Evolutionary conservation across 2,329 filamentous ascomycete species (phyloP), one percentile per base, ranked within the genome.

Genomic region (Nemania abortiva): DNA sequence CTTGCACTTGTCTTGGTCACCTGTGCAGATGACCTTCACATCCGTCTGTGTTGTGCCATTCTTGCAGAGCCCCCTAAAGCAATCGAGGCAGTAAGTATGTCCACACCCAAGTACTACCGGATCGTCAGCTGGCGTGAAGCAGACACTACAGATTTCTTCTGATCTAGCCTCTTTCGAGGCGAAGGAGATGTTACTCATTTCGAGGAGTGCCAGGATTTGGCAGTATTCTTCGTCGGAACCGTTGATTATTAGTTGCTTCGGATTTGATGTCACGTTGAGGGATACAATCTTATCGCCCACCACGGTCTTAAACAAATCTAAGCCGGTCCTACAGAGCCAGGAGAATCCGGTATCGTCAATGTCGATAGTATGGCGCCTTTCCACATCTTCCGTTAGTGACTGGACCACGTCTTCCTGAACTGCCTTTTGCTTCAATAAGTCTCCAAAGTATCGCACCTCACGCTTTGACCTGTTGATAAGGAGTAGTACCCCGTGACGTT

Each of bases 71-170:
- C 37, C 58, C 50, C 52, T 42, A 39, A 70, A 70, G 55, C 67
- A 70, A 15, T 70, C 63, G 15, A 37, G 29, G 54, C 67, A 70
- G 47, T 67, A 70, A 7, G 59, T 60, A 47, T 70, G 67, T 22
- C 67, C 64, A 18, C 67, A 70, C 7, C 64, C 45, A n/a, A 70
- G 58, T 22, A 60, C 54, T 2, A 70, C 52, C n/a, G 67, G 64
- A 15, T 56, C 31, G 15, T 55, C 39, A 7, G 52, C 67, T 5
- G 58, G 67, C 24, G 63, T 56, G 20, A 59, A 60, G 50, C 67
- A 70, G 49, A 67, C 34, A 31, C 37, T 67, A n/a, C 67, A 70
- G 18, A n/a, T 54, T 27, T 66, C 58, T 52, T 55, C 54, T 15
- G 63, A 55, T 50, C 2, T 52, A 3, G 31, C 22, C 15, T 66